Evolutionary conservation across 2,329 filamentous ascomycete species (phyloP).

Genomic region (Aspergillus carbonarius): DNA sequence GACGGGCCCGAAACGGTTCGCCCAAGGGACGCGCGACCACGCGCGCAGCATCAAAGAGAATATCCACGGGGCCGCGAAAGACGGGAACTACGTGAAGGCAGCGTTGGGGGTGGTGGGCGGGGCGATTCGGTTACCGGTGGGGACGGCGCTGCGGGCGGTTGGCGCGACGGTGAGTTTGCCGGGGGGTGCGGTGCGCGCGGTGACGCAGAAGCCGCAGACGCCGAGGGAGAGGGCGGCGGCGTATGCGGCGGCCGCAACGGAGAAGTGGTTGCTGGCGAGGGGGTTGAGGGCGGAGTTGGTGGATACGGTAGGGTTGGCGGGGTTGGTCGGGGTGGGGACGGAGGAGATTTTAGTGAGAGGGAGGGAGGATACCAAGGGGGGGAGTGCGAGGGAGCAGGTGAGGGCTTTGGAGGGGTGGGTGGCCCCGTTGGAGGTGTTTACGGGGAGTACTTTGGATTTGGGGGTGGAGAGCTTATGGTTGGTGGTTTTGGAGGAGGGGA

Average conservation of each 20-base stretch:
- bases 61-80: neutral
- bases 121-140: neutral
- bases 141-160: neutral
- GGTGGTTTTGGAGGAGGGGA: neutral
- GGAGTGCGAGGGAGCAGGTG: neutral
- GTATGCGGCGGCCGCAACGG: neutral
- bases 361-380: neutral
- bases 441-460: neutral
- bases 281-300: neutral
- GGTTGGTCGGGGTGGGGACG: neutral
- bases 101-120: neutral
- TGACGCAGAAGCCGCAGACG: neutral
- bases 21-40: neutral
- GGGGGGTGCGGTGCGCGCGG: neutral
- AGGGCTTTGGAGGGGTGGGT: neutral
- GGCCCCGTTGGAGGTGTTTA: neutral
- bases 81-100: neutral
- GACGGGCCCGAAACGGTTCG: neutral
- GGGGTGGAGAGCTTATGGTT: neutral
- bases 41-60: neutral
- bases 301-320: neutral
- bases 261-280: neutral
- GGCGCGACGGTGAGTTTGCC: neutral
- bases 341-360: neutral
- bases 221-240: neutral